phyloP scores from a whole-genome alignment of 257 asterid genomes.

The Coffea canephora region DNA sequence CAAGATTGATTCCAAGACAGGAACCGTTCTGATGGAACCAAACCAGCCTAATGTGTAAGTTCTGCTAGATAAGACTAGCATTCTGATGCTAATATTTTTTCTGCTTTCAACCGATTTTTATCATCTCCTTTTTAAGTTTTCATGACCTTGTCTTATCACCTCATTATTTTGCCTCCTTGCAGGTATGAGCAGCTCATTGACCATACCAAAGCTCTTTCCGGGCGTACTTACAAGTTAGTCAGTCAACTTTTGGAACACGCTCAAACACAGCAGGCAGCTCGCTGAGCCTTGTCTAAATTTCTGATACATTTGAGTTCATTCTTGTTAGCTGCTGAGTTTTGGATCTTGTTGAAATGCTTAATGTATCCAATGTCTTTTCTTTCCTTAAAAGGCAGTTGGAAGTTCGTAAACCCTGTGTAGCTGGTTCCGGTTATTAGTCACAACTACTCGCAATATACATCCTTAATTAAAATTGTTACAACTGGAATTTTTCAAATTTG shows the following conservation, averaged over 20 bases:
- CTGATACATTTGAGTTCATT: conserved; percentile 8
- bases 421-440: background rate
- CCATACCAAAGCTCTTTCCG: conserved; percentile 86
- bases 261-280: conserved; percentile 71
- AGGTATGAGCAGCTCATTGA: conserved; percentile 97
- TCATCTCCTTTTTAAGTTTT: background rate
- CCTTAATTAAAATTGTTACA: too few relatives aligned
- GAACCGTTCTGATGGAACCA: conserved; percentile 85
- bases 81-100: background rate
- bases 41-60: conserved; percentile 86
- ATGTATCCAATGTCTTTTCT: background rate
- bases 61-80: background rate
- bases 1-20: conserved; percentile 68
- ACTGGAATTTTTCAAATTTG: background rate
- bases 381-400: background rate
- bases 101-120: background rate
- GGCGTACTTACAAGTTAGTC: conserved; percentile 76
- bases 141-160: background rate
- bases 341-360: background rate
- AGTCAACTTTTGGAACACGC: conserved; percentile 79
- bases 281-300: conserved; percentile 28
- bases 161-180: conserved; percentile 15
- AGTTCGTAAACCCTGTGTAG: background rate
- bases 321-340: background rate
- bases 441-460: background rate